Base-by-base conservation (phyloP, 495 filamentous ascomycete genomes). In the Antarctomyces pellizariae region DNA sequence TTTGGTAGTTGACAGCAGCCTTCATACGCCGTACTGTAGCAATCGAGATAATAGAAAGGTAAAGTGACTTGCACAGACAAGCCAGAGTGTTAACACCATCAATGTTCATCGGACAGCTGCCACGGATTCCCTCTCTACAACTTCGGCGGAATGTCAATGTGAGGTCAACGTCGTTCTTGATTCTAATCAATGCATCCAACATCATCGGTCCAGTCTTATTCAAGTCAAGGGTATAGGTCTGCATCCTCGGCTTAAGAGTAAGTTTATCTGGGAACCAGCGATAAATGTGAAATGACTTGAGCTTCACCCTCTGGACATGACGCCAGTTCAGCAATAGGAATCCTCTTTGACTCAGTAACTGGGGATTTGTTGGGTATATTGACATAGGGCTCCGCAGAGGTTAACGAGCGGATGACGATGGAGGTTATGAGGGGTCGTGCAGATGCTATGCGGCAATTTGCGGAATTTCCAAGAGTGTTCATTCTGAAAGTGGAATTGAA, bases 151-250 rank as follows among this genome's bases (percentile, higher is more conserved):
- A 97, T 24, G 86, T 97, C 43, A 97, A 53, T 19, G 86, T 93
- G 12, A 86, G 86, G 50, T 97, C 86, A 16, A 90, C 45, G 62
- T 97, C 86, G 54, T 97, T 97, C 79, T 97, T 97, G 57, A 97
- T 86, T 36, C 84, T 58, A 46, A 97, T 89, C 40, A 97, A 54
- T 26, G 86, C 86, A 50, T 97, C 86, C 37, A 97, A 57, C 48
- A 95, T 66, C 86, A 97, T 97, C 36, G 86, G 86, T 5, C 86
- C 86, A 24, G 86, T 97, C 71, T 91, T 90, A 57, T 93, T 93
- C 36, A 97, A 54, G 42, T 97, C 86, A 36, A 97, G 56, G 11
- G 76, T 71, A 54, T 93, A 97, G 35, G 57, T 64, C 62, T 93
- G 79, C 84, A 97, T 91, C 48, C 56, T 63, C 21, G 86, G 84